Percentiles rank a stretch among this genome's conserved stretches.
These are phyloP conservation scores for Cladosporium sp. DNA, from an alignment of 2,329 filamentous ascomycete species.

Conservation along the genomic window DNA sequence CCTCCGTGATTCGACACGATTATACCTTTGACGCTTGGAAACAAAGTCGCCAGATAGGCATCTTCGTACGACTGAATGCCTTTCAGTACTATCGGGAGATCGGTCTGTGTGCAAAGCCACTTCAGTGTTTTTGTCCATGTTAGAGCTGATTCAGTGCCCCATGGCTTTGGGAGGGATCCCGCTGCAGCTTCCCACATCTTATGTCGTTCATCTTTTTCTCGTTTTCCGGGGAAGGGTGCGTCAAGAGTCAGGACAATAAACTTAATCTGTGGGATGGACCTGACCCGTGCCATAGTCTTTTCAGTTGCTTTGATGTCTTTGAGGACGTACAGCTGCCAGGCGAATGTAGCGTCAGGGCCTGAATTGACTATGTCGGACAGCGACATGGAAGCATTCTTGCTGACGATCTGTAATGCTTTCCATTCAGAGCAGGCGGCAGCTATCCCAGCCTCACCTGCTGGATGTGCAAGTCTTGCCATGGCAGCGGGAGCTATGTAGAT, in stretches of 20 bases:
- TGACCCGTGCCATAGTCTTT: neutral
- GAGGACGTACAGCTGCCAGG: constrained; percentile 62
- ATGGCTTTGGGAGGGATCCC: neutral
- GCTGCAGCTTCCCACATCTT: neutral
- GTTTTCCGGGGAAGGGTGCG: constrained; percentile 54
- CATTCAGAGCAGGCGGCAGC: constrained; percentile 23
- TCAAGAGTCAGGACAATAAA: constrained; percentile 59
- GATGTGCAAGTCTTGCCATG: constrained; percentile 31
- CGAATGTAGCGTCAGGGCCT: constrained; percentile 33
- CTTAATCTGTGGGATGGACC: constrained; percentile 33
- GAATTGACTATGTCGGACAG: constrained; percentile 25
- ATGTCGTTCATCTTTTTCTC: constrained; percentile 42
- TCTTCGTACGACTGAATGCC: constrained; percentile 53
- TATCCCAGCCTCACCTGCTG: constrained; percentile 32
- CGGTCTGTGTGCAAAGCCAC: constrained; percentile 27
- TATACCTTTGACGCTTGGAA: constrained; percentile 45
- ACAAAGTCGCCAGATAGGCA: constrained; percentile 42
- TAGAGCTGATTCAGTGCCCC: neutral
- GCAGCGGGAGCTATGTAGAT: constrained; percentile 34
- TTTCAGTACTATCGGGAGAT: constrained; percentile 61
- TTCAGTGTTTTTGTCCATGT: neutral
- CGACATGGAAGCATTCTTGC: constrained; percentile 28
- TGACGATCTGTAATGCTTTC: constrained; percentile 23
- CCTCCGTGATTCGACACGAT: constrained; percentile 53
- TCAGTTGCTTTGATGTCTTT: constrained; percentile 51